Conservation (phyloP, 768 basidiomycete species). For the Suillus americanus region DNA sequence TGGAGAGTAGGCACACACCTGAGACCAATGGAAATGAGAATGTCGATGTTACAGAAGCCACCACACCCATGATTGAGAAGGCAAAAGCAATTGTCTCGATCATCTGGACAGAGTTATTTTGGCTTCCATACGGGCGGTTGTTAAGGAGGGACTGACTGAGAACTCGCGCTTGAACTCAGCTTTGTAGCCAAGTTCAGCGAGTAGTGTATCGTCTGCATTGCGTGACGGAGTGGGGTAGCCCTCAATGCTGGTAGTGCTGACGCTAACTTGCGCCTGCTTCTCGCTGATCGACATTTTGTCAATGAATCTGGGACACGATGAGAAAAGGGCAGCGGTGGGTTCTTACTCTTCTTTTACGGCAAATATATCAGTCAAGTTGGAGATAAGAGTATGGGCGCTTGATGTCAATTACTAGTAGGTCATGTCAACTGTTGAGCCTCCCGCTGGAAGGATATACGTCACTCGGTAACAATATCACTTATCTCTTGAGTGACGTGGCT, state of each 20-base stretch:
- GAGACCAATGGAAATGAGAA: slow-evolving; percentile 61
- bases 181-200: slow-evolving; percentile 70
- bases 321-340: slow-evolving; percentile 5
- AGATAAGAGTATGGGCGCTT: slow-evolving; percentile 20
- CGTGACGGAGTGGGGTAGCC: slow-evolving; percentile 20
- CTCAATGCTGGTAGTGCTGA: slow-evolving; percentile 13
- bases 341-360: slow-evolving; percentile 4
- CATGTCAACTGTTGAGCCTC: not conserved
- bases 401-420: not conserved
- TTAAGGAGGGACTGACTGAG: slow-evolving; percentile 43
- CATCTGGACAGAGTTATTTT: slow-evolving; percentile 32
- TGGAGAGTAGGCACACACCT: slow-evolving; percentile 36
- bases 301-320: not conserved
- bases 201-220: slow-evolving; percentile 53
- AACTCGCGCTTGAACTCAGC: slow-evolving; percentile 75
- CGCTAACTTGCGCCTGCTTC: slow-evolving; percentile 14
- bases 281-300: slow-evolving; percentile 21
- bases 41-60: slow-evolving; percentile 68
- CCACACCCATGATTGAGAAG: slow-evolving; percentile 71
- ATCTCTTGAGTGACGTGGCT: slow-evolving; percentile 11
- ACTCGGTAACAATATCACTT: slow-evolving; percentile 15
- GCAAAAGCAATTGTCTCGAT: slow-evolving; percentile 66
- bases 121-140: not conserved
- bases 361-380: not conserved
- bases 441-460: not conserved